Evolutionary conservation across 345 rosid species (phyloP), one percentile per base, ranked within the genome.

Genomic region (Citrus cavaleriei): DNA sequence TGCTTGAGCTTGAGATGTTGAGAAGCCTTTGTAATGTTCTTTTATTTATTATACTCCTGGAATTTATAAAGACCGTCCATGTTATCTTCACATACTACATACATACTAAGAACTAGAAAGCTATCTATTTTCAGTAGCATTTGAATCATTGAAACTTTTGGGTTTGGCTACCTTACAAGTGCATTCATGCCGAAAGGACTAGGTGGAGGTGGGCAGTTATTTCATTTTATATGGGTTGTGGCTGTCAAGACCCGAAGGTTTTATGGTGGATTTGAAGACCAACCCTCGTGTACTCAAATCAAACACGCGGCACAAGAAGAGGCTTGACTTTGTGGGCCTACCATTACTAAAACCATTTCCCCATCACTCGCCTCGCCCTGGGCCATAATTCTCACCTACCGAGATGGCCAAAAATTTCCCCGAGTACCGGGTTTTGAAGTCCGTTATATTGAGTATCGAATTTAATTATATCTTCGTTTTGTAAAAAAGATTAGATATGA

Each of bases 181-280:
- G 0, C 51, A 46, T 46, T 46, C 51, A 46, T 3, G 51, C 18
- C 16, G 37, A 3, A 46, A 46, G 5, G 51, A 46, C 4, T 3
- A 42, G 12, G 4, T 2, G 16, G 51, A 42, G 10, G 42, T 9
- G 42, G 42, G 42, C 2, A 7, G 42, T 2, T 38, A 38, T 7
- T 38, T 38, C 42, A 7, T 38, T 38, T 38, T 38, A 37, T 38
- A 0, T 38, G 12, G 42, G 42, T 7, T 38, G 42, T 38, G 2
- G 51, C 18, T 13, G 51, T 46, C 16, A 3, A 13, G 18, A 46
- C 18, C 51, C 51, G 18, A 12, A 12, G 25, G 24, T 6, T 66
- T 37, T 35, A 55, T 37, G 79, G 67, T 55, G 79, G 79, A 68
- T 57, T n/a, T 68, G 37, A 13, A 57, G 27, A 5, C 54, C 73